These are phyloP conservation scores for Ogataea thermomethanolica DNA, from an alignment of 805 yeast genomes.

Conservation along the genomic window DNA sequence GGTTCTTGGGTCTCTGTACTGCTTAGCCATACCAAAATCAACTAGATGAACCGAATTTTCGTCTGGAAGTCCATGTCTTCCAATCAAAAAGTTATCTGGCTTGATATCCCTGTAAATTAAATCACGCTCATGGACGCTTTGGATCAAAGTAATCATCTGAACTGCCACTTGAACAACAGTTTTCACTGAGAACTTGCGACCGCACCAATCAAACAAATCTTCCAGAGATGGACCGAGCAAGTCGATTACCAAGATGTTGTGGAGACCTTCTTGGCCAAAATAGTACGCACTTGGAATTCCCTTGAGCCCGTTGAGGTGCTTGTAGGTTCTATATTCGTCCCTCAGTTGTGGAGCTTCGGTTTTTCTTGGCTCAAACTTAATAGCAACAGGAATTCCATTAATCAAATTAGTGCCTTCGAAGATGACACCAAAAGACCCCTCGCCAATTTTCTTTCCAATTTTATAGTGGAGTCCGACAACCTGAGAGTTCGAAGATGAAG, in stretches of 20 bases:
- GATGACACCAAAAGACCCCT: slow-evolving; percentile 96
- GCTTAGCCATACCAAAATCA: slow-evolving; percentile 99
- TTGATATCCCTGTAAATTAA: slow-evolving; percentile 94
- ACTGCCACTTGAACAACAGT: slow-evolving; percentile 92
- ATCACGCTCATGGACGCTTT: slow-evolving; percentile 83
- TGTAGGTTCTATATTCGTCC: slow-evolving; percentile 95
- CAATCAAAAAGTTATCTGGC: slow-evolving; percentile 95
- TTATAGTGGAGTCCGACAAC: slow-evolving; percentile 94
- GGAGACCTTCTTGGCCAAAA: slow-evolving; percentile 97
- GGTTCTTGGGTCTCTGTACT: slow-evolving; percentile 93
- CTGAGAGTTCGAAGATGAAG: slow-evolving; percentile 41
- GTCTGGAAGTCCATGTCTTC: slow-evolving; percentile 78
- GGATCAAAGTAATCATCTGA: slow-evolving; percentile 88
- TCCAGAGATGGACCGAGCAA: slow-evolving; percentile 93
- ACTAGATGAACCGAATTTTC: slow-evolving; percentile 86
- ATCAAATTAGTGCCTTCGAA: slow-evolving; percentile 93
- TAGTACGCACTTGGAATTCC: slow-evolving; percentile 97
- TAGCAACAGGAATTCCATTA: slow-evolving; percentile 91
- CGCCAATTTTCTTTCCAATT: slow-evolving; percentile 96
- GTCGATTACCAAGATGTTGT: slow-evolving; percentile 91
- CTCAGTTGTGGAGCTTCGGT: slow-evolving; percentile 96
- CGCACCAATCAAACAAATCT: slow-evolving; percentile 98
- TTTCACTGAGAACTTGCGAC: slow-evolving; percentile 79
- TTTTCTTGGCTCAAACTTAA: slow-evolving; percentile 94
- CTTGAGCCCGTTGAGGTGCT: slow-evolving; percentile 70